Evolutionary conservation across 1,139 yeast species (phyloP).

Genomic region (Geotrichum europaeum): DNA sequence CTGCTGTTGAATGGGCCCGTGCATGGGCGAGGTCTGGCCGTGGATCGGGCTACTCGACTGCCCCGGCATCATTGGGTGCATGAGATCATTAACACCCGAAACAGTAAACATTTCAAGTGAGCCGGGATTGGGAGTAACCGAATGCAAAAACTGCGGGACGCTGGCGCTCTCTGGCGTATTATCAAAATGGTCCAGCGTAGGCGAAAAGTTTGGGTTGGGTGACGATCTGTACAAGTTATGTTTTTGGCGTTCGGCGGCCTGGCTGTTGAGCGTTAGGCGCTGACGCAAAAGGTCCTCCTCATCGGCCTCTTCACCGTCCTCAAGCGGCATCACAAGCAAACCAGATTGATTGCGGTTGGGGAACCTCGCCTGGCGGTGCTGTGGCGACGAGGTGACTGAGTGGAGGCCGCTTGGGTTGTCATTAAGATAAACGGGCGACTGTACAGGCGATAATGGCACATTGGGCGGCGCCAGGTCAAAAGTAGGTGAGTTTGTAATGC

Average conservation of each 20-base stretch:
- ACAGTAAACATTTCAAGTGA: constrained; percentile 13
- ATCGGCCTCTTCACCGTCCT: constrained; percentile 9
- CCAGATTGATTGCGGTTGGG: constrained; percentile 1
- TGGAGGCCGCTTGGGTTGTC: constrained; percentile 14
- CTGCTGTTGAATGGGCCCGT: neutral
- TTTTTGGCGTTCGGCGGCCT: constrained; percentile 7
- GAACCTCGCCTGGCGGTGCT: constrained; percentile 6
- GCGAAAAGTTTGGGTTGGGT: constrained; percentile 26
- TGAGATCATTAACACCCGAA: constrained; percentile 6
- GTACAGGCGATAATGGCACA: constrained; percentile 11
- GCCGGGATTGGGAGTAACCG: constrained; percentile 22
- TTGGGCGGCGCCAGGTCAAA: constrained; percentile 11
- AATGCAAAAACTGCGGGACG: constrained; percentile 22
- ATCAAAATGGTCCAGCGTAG: constrained; percentile 22
- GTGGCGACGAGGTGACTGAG: constrained; percentile 13
- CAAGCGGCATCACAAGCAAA: constrained; percentile 13
- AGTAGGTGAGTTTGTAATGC: constrained; percentile 15
- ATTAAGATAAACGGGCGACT: constrained; percentile 12
- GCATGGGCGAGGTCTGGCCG: neutral
- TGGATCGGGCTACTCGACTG: constrained; percentile 6
- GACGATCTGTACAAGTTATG: constrained; percentile 22
- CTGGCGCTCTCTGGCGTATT: constrained; percentile 25
- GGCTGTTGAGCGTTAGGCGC: constrained; percentile 12
- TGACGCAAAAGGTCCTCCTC: constrained; percentile 12
- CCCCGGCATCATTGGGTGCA: constrained; percentile 15